These are phyloP conservation scores for Naganishia randhawae DNA, from an alignment of 768 basidiomycete species.

Conservation along the genomic window DNA sequence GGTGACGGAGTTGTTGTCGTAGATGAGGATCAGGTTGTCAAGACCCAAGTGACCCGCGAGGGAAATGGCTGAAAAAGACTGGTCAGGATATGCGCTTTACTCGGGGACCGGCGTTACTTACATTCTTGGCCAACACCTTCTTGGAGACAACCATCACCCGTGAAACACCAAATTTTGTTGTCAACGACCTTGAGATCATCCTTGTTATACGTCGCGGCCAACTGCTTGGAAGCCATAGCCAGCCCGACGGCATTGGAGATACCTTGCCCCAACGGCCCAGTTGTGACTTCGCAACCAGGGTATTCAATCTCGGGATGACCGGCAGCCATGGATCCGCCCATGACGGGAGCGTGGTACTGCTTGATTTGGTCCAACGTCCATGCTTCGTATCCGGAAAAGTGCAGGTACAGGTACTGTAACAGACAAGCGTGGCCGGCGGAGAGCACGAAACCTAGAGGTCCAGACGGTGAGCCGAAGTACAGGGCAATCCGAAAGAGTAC, in stretches of 20 bases:
- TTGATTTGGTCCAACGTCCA: constrained; percentile 49
- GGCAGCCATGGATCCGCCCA: constrained; percentile 43
- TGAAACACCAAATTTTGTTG: constrained; percentile 48
- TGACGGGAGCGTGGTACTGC: constrained; percentile 45
- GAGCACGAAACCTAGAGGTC: constrained; percentile 27
- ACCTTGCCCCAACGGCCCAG: constrained; percentile 49
- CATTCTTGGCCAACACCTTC: constrained; percentile 51
- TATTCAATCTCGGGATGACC: constrained; percentile 51
- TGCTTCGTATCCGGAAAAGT: constrained; percentile 47
- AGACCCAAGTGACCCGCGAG: constrained; percentile 48
- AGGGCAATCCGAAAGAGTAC: neutral
- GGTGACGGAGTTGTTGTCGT: constrained; percentile 48
- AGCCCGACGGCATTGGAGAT: constrained; percentile 49
- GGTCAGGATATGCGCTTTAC: too few species aligned
- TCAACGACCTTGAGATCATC: constrained; percentile 38
- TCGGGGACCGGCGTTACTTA: constrained; percentile 27
- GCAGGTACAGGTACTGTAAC: constrained; percentile 49
- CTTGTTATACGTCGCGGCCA: constrained; percentile 45
- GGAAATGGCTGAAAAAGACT: constrained; percentile 37
- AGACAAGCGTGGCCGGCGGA: constrained; percentile 46
- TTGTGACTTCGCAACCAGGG: constrained; percentile 43
- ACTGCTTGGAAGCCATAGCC: constrained; percentile 45
- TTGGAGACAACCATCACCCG: constrained; percentile 49
- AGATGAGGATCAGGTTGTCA: constrained; percentile 48
- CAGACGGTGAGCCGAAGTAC: neutral